Evolutionary conservation across 2,329 filamentous ascomycete species (phyloP), one percentile per base, ranked within the genome.

Genomic region (Fusarium anguioides): DNA sequence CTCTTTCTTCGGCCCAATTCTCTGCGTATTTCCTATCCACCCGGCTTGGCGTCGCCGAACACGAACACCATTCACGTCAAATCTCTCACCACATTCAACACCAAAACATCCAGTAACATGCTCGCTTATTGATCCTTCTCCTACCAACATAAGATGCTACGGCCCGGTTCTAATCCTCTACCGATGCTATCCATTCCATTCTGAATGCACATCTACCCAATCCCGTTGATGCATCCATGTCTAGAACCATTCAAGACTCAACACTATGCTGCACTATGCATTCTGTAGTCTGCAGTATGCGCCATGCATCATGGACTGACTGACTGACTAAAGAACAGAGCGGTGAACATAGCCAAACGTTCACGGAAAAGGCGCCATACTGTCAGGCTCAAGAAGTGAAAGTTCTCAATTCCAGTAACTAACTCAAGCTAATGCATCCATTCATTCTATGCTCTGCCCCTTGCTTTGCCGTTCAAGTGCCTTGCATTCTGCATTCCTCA

Each of bases 21-120:
- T 24, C 20, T 44, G 27, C 23, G 35, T 55, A 44, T 39, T 29
- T 37, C 44, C 62, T 52, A 20, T 20, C 40, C 56, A 66, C 41
- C 65, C 60, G 60, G 56, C 65, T 68, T 68, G 65, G 65, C 65
- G 41, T 64, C 36, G 33, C 41, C 64, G 35, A 51, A 40, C 46
- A 55, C 54, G 60, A 59, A 60, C 41, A 70, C 31, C 26, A 56
- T 26, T 21, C 27, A 29, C 24, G 20, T 18, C 33, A 47, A 50
- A 51, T 47, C 66, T 54, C 68, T 68, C 49, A 46, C 59, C 57
- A 46, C 49, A 44, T 64, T 61, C 51, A 54, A 70, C 66, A 62
- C 45, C 55, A 36, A n/a, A 39, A 36, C 39, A 29, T n/a, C 21
- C 39, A 31, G 18, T 23, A 58, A 18, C 36, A 55, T 45, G 24